Evolutionary conservation across 2,329 filamentous ascomycete genomes (phyloP).

Genomic region (Ophioceras dolichostomum): DNA sequence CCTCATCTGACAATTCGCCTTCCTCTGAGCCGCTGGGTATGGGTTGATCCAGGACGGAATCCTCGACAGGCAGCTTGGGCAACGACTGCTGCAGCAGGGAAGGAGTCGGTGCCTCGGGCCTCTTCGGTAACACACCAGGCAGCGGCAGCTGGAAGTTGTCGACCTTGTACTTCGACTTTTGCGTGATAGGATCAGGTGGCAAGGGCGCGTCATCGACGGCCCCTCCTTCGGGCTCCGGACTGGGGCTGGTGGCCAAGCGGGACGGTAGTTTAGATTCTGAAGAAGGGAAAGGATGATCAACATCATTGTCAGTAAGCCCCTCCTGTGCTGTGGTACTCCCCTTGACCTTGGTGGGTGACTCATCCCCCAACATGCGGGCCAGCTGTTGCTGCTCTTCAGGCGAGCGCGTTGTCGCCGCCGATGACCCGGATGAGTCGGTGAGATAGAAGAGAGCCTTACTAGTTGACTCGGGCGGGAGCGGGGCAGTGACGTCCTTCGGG

Average conservation of each 20-base stretch:
- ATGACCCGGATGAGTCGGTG: slow-evolving; percentile 40
- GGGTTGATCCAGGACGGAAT: no score
- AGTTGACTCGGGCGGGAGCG: slow-evolving; percentile 41
- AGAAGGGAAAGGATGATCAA: no score
- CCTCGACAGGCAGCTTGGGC: neutral
- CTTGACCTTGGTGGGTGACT: slow-evolving; percentile 1
- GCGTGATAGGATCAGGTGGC: slow-evolving; percentile 12
- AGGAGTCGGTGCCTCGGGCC: no score
- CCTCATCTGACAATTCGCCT: no score
- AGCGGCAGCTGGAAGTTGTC: neutral
- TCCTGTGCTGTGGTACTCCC: no score
- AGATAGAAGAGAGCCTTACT: slow-evolving; percentile 38
- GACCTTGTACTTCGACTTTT: slow-evolving; percentile 4
- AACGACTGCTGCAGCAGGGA: neutral
- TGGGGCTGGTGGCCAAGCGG: no score
- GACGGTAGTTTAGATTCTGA: no score
- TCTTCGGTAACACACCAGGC: no score
- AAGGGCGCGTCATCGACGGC: slow-evolving; percentile 16
- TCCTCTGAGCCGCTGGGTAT: slow-evolving; percentile 3
- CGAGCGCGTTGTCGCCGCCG: slow-evolving; percentile 22
- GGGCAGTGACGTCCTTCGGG: slow-evolving; percentile 6
- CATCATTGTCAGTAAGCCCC: no score
- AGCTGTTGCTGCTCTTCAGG: neutral
- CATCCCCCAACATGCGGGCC: no score
- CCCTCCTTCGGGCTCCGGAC: no score